These are phyloP conservation scores for Gentiana straminea DNA, from an alignment of 257 asterid species.

Conservation along the genomic window DNA sequence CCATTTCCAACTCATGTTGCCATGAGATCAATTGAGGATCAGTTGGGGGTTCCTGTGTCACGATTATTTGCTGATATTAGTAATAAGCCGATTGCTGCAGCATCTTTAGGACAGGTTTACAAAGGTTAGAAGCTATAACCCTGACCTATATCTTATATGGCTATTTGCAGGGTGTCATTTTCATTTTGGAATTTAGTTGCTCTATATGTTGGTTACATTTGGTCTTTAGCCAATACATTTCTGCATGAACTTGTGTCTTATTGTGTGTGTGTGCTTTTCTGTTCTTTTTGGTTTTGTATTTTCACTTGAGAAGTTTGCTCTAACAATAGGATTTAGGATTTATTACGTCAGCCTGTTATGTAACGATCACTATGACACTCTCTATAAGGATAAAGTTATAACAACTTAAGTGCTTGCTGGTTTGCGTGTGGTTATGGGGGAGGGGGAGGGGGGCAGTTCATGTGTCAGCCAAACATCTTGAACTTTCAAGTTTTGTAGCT, in stretches of 20 bases:
- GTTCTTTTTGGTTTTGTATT: no score
- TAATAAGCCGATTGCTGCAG: constrained; percentile 89
- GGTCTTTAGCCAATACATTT: background rate
- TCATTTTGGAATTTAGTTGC: background rate
- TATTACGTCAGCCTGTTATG: no score
- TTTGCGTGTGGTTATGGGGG: no score
- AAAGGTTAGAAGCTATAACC: constrained; percentile 50
- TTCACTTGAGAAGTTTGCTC: no score
- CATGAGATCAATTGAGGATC: constrained; percentile 68
- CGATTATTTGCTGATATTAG: constrained; percentile 86
- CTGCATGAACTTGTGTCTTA: background rate
- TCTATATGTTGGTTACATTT: background rate
- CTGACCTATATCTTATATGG: background rate
- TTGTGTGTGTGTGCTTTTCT: no score
- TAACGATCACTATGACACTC: no score
- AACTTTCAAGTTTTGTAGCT: constrained; percentile 85
- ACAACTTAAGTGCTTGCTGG: no score
- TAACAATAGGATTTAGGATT: no score
- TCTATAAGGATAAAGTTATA: no score
- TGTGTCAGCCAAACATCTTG: constrained; percentile 9
- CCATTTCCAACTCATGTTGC: constrained; percentile 82
- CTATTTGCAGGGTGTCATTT: background rate
- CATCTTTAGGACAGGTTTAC: constrained; percentile 95
- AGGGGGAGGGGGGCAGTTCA: background rate
- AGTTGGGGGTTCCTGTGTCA: constrained; percentile 75